Conservation (phyloP, 495 filamentous ascomycete genomes). For the Massariosphaeria phaeospora region DNA sequence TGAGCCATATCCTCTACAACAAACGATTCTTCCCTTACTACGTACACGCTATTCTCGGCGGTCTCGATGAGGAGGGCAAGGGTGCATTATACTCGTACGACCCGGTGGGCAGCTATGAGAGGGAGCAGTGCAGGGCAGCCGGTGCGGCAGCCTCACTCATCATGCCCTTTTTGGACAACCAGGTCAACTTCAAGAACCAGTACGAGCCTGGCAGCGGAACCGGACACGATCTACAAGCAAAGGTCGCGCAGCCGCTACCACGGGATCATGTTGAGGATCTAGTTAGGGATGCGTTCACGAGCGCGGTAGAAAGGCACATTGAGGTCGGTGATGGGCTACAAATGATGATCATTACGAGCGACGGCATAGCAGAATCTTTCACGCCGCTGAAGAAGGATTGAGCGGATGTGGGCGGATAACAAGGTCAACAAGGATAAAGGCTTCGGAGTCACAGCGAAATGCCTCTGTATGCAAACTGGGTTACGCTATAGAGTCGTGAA, state of each 20-base stretch:
- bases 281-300: slow-evolving; percentile 95
- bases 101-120: slow-evolving; percentile 91
- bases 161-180: slow-evolving; percentile 98
- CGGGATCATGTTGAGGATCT: slow-evolving; percentile 71
- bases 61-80: slow-evolving; percentile 89
- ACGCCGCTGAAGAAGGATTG: slow-evolving; percentile 85
- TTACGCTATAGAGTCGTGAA: too few relatives aligned
- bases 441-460: too few relatives aligned
- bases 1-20: slow-evolving; percentile 89
- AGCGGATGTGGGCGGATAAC: too few relatives aligned
- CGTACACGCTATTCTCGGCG: slow-evolving; percentile 84
- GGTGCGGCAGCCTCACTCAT: slow-evolving; percentile 95
- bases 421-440: too few relatives aligned
- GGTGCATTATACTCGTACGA: slow-evolving; percentile 96
- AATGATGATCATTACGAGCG: slow-evolving; percentile 83
- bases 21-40: slow-evolving; percentile 99
- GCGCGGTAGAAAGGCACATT: slow-evolving; percentile 96
- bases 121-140: slow-evolving; percentile 90
- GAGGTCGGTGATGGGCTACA: slow-evolving; percentile 96
- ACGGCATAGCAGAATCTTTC: slow-evolving; percentile 82
- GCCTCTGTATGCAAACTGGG: too few relatives aligned
- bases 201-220: slow-evolving; percentile 83
- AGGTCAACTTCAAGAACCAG: slow-evolving; percentile 99
- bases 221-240: slow-evolving; percentile 71
- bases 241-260: slow-evolving; percentile 61